Evolutionary conservation across 495 filamentous ascomycete genomes (phyloP).

Genomic region (Penicillium dipodomyicola): DNA sequence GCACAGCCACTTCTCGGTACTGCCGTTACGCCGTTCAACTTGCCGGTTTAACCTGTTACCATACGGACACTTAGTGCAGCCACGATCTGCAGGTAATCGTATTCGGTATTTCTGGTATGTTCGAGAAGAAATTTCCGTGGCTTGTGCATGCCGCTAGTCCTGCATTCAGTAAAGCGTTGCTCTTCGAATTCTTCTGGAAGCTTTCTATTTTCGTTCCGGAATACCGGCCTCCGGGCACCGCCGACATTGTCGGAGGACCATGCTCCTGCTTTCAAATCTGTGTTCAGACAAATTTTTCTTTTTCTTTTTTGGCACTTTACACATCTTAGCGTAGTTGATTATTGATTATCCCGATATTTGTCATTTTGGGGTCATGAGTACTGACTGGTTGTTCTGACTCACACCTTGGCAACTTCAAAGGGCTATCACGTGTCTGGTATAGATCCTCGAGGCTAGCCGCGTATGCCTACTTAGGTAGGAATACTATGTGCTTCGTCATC

Average conservation of each 20-base stretch:
- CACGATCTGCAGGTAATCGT: conserved; percentile 3
- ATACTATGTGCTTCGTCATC: neutral
- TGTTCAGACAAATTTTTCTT: neutral
- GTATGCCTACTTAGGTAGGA: too few species aligned
- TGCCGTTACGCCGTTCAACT: conserved; percentile 4
- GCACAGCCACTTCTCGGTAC: conserved; percentile 12
- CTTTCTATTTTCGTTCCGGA: conserved; percentile 15
- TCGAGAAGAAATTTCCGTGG: conserved; percentile 8
- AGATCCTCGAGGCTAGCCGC: neutral
- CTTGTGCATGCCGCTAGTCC: conserved; percentile 1
- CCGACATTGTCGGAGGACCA: conserved; percentile 1
- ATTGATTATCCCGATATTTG: neutral
- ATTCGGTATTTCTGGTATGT: conserved; percentile 11
- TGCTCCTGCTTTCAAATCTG: neutral
- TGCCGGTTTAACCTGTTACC: conserved; percentile 14
- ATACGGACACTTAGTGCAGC: neutral
- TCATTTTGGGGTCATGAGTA: neutral
- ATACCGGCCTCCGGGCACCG: conserved; percentile 8
- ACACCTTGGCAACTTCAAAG: neutral
- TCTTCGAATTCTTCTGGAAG: conserved; percentile 11
- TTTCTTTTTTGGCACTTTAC: neutral
- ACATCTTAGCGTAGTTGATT: neutral
- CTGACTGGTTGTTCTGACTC: neutral
- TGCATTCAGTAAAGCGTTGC: neutral
- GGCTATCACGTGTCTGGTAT: neutral